These are phyloP conservation scores for Jimgerdemannia lactiflua DNA, from an alignment of 192 early-diverging fungal species.

Conservation along the genomic window DNA sequence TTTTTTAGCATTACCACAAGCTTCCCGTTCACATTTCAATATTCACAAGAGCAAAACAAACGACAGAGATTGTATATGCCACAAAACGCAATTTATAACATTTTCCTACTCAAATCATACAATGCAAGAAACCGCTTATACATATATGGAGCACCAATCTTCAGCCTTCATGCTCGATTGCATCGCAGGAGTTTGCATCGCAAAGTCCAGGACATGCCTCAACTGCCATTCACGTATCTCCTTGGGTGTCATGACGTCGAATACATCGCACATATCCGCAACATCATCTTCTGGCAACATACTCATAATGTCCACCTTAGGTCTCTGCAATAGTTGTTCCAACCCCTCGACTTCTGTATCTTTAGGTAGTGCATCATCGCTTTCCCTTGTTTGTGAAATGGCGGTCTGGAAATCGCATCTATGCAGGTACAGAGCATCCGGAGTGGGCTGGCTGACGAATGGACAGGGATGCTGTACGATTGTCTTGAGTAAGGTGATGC, in stretches of 20 bases:
- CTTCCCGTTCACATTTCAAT: background rate
- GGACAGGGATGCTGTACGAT: too few species aligned
- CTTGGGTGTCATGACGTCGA: slow-evolving; percentile 5
- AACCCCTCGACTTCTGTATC: background rate
- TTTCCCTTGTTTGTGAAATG: background rate
- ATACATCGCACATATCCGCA: slow-evolving; percentile 6
- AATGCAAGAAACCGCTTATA: background rate
- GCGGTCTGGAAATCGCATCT: background rate
- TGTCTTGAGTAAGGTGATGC: too few species aligned
- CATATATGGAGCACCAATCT: background rate
- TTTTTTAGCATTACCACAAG: background rate
- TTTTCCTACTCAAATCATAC: background rate
- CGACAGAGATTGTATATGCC: background rate
- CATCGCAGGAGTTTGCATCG: slow-evolving; percentile 1
- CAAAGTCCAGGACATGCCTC: slow-evolving; percentile 7
- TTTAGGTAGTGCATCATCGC: background rate
- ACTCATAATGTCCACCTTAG: background rate
- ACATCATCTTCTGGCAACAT: slow-evolving; percentile 1
- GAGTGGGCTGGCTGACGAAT: too few species aligned
- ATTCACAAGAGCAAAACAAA: too few species aligned
- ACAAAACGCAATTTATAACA: background rate
- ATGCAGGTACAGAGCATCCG: too few species aligned
- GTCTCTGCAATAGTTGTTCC: slow-evolving; percentile 1
- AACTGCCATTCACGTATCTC: slow-evolving; percentile 4
- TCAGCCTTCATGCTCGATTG: background rate